Base-by-base conservation (phyloP, 805 yeast genomes). In the Cyberlindnera veronae region DNA sequence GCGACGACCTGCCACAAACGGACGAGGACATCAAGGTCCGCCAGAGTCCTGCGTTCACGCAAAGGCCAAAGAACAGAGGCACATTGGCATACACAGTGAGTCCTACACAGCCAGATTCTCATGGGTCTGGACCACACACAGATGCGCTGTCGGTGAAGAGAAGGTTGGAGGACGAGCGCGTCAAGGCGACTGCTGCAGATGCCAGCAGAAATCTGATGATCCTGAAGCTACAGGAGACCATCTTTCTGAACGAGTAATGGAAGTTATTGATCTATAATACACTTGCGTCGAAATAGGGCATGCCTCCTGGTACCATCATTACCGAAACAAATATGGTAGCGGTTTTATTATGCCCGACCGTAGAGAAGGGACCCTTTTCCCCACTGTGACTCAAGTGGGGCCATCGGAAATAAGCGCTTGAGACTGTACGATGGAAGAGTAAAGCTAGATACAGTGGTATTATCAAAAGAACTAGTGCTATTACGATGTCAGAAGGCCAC, bases 191-290 rank as follows among this genome's bases (percentile, higher is more conserved):
- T 0, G 55, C 53, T 4, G 58, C 58, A 4, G 50, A 49, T 22
- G 54, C 57, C 3, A 48, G 50, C n/a, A 42, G 58, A 30, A 45
- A 49, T 29, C 23, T 57, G 27, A 37, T 54, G 46, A 49, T 47
- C 14, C 34, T 57, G 28, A 57, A 55, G 36, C 20, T 57, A 18
- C 61, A 57, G 35, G 55, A 57, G 33, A 45, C 54, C 12, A 26
- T 57, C 10, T 57, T 57, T 34, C 34, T 57, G 40, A 57, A 54
- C 31, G 54, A 55, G 39, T 24, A 14, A 24, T 12, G 28, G 13
- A 13, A 8, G 24, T 22, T 22, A 11, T 11, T 22, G 11, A 22
- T 22, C 8, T n/a, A n/a, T n/a, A n/a, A n/a, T n/a, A n/a, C n/a
- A n/a, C n/a, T n/a, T n/a, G n/a, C n/a, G n/a, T n/a, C n/a, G n/a